A percentile compares a stretch with the other conserved stretches of the same genome.
Conservation (phyloP, 352 stramenopile genomes). For the Phytophthora lateralis region DNA sequence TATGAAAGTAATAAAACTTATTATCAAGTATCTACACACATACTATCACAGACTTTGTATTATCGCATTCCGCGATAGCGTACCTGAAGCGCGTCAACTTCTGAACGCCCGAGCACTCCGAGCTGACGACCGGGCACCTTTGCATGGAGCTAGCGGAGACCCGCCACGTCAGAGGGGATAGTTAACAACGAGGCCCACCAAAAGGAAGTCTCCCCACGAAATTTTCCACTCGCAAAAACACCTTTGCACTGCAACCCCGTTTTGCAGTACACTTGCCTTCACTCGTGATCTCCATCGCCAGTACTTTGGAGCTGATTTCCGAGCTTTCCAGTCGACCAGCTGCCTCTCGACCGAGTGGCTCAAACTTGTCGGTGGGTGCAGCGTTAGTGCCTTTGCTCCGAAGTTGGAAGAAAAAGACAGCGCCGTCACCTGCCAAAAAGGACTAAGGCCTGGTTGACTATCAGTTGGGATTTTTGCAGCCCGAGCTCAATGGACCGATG, state of each 20-base stretch:
- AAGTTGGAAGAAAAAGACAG: slow-evolving; percentile 41
- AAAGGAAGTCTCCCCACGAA: neutral
- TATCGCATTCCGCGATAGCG: neutral
- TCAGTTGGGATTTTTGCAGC: slow-evolving; percentile 25
- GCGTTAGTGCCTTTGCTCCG: slow-evolving; percentile 21
- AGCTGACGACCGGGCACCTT: slow-evolving; percentile 18
- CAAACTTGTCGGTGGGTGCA: slow-evolving; percentile 25
- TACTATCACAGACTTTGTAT: neutral
- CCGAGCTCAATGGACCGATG: slow-evolving; percentile 13
- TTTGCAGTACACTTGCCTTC: neutral
- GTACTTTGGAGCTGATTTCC: slow-evolving; percentile 15
- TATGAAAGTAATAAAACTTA: neutral
- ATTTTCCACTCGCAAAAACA: neutral
- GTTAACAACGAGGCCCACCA: neutral
- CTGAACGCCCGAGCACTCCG: slow-evolving; percentile 13
- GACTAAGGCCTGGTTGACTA: slow-evolving; percentile 15
- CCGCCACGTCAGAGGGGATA: slow-evolving; percentile 20
- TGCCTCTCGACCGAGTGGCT: slow-evolving; percentile 15
- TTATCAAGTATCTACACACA: neutral
- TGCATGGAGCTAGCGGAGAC: slow-evolving; percentile 4
- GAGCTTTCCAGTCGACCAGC: slow-evolving; percentile 22
- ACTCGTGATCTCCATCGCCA: neutral
- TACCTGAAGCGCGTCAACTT: slow-evolving; percentile 8
- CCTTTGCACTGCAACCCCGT: neutral
- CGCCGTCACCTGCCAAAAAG: slow-evolving; percentile 22